Percentiles rank a stretch among this genome's conserved stretches.
These are phyloP conservation scores for Penicillium crystallinum DNA, from an alignment of 495 filamentous ascomycete species.

Conservation along the genomic window DNA sequence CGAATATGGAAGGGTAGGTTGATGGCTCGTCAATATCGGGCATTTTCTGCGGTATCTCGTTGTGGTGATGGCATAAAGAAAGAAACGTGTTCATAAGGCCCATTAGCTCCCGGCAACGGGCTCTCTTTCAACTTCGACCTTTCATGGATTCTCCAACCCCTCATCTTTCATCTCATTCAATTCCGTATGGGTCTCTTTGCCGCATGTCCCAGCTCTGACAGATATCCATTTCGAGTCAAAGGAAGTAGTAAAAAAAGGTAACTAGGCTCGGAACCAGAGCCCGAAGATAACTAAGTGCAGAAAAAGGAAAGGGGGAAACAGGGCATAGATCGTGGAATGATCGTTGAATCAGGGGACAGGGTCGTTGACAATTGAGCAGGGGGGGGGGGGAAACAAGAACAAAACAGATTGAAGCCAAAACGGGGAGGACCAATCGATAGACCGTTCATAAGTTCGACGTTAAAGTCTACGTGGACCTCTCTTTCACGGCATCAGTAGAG, in stretches of 20 bases:
- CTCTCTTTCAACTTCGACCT: slow-evolving; percentile 4
- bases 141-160: slow-evolving; percentile 2
- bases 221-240: slow-evolving; percentile 6
- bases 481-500: slow-evolving; percentile 33
- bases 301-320: slow-evolving; percentile 7
- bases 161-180: slow-evolving; percentile 5
- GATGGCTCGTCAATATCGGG: slow-evolving; percentile 30
- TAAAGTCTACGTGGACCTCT: slow-evolving; percentile 28
- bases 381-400: slow-evolving; percentile 10
- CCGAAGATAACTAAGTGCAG: slow-evolving; percentile 8
- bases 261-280: slow-evolving; percentile 6
- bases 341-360: slow-evolving; percentile 15
- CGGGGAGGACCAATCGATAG: slow-evolving; percentile 6
- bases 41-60: slow-evolving; percentile 33
- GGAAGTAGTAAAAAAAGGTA: slow-evolving; percentile 9
- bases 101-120: slow-evolving; percentile 17
- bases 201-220: slow-evolving; percentile 3
- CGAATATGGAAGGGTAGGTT: slow-evolving; percentile 11
- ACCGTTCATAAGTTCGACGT: neutral
- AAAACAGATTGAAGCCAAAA: slow-evolving; percentile 14
- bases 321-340: slow-evolving; percentile 18
- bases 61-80: slow-evolving; percentile 27
- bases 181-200: slow-evolving; percentile 1
- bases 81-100: slow-evolving; percentile 23
- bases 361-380: slow-evolving; percentile 13